phyloP scores from a whole-genome alignment of 768 basidiomycete species.

The Obba rivulosa region DNA sequence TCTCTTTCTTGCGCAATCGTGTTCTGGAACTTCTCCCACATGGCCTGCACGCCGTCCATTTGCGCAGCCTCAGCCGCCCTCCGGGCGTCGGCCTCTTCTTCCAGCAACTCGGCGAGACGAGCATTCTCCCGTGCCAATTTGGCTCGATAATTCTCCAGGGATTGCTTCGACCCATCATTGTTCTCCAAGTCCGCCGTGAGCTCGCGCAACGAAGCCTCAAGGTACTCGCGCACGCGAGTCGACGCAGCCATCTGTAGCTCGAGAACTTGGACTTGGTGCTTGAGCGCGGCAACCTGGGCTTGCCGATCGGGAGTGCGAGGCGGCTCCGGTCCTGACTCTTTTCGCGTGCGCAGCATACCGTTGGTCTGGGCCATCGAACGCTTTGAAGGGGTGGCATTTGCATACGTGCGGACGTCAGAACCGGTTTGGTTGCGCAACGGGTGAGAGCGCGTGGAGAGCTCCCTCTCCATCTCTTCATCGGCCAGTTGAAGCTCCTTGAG shows the following conservation, averaged over 20 bases:
- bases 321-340: constrained; percentile 30
- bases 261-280: constrained; percentile 61
- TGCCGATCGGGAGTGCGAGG: constrained; percentile 40
- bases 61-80: constrained; percentile 57
- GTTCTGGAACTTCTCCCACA: constrained; percentile 63
- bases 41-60: constrained; percentile 54
- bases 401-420: constrained; percentile 32
- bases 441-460: constrained; percentile 37
- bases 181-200: constrained; percentile 57
- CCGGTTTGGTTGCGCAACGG: constrained; percentile 9
- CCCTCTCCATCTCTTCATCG: constrained; percentile 52
- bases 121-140: constrained; percentile 54
- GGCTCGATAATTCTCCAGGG: constrained; percentile 50
- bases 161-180: constrained; percentile 62
- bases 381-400: constrained; percentile 46
- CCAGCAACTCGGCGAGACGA: constrained; percentile 47
- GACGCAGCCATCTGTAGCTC: constrained; percentile 68
- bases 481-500: constrained; percentile 57
- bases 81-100: constrained; percentile 61
- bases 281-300: constrained; percentile 42
- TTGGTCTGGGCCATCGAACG: constrained; percentile 24
- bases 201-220: constrained; percentile 54
- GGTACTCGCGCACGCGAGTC: constrained; percentile 58
- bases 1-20: constrained; percentile 55
- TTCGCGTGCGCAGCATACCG: constrained; percentile 30